A percentile compares a stretch with the other conserved stretches of the same genome.
Evolutionary conservation across 1,284 basidiomycete species (phyloP).

Genomic region (Fomitiporia mediterranea): DNA sequence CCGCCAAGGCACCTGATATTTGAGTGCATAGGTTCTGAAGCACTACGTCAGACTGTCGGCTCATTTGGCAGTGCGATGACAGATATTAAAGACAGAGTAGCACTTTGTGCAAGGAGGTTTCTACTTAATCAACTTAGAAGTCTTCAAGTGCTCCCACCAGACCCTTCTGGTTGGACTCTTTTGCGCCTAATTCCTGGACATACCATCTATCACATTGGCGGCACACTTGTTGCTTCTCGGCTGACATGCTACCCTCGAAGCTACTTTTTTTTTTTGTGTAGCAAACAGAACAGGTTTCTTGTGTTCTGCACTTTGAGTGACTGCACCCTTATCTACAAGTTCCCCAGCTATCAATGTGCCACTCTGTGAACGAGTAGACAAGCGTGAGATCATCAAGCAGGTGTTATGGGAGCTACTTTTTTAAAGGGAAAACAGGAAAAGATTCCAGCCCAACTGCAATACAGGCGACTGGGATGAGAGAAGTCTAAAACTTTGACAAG

Average conservation of each 20-base stretch:
- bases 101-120: constrained; percentile 52
- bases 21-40: constrained; percentile 54
- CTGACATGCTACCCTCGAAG: constrained; percentile 54
- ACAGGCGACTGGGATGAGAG: constrained; percentile 46
- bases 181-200: constrained; percentile 57
- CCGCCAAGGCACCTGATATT: constrained; percentile 40
- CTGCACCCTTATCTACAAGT: too few relatives aligned
- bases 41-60: constrained; percentile 43
- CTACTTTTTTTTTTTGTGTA: constrained; percentile 49
- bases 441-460: constrained; percentile 28
- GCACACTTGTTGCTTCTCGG: constrained; percentile 54
- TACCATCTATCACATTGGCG: constrained; percentile 58
- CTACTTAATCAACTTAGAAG: constrained; percentile 69
- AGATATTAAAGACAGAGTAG: constrained; percentile 24
- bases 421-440: constrained; percentile 5
- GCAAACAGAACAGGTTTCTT: constrained; percentile 58
- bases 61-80: background rate
- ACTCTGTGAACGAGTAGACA: constrained; percentile 42
- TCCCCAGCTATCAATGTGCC: constrained; percentile 50
- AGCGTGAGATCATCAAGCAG: constrained; percentile 32
- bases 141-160: constrained; percentile 63
- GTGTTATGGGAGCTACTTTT: background rate
- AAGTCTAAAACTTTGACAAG: constrained; percentile 41
- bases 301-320: too few relatives aligned
- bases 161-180: constrained; percentile 62